A percentile compares a stretch with the other conserved stretches of the same genome.
These are phyloP conservation scores for Volvox africanus DNA, from an alignment of 139 green algal genomes.

Conservation along the genomic window DNA sequence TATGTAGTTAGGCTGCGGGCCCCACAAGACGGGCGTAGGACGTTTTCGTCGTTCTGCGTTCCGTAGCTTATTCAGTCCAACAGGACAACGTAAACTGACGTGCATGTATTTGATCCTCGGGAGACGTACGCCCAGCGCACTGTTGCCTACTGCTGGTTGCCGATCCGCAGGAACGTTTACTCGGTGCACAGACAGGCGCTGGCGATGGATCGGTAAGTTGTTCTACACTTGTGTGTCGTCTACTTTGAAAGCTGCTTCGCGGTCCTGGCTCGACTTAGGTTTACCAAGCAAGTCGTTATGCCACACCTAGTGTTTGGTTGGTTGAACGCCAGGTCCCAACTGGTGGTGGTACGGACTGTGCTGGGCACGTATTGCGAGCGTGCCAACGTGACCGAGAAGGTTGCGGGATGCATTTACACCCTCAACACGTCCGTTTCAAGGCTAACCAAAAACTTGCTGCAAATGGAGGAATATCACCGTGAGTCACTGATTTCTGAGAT, in stretches of 20 bases:
- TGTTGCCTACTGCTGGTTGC: too few relatives aligned
- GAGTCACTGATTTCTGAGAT: not conserved
- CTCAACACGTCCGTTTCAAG: not conserved
- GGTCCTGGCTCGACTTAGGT: not conserved
- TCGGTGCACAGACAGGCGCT: not conserved
- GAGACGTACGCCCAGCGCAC: too few relatives aligned
- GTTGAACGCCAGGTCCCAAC: not conserved
- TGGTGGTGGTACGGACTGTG: constrained; percentile 1
- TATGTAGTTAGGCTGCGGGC: too few relatives aligned
- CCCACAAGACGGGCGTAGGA: too few relatives aligned
- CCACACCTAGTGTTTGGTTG: not conserved
- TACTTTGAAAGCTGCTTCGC: too few relatives aligned
- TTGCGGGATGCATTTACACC: not conserved
- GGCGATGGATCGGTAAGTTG: constrained; percentile 1
- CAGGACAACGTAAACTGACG: too few relatives aligned
- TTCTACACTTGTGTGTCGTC: too few relatives aligned
- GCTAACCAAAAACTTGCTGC: not conserved
- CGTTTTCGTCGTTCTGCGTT: too few relatives aligned
- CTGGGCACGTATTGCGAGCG: constrained; percentile 11
- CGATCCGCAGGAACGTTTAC: not conserved
- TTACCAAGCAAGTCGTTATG: not conserved
- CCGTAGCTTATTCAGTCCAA: too few relatives aligned
- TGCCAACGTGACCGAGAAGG: constrained; percentile 1
- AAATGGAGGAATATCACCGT: constrained; percentile 34
- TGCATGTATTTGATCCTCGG: too few relatives aligned